These are phyloP conservation scores for Chaetomium cochliodes DNA, from an alignment of 495 filamentous ascomycete species.

Conservation along the genomic window DNA sequence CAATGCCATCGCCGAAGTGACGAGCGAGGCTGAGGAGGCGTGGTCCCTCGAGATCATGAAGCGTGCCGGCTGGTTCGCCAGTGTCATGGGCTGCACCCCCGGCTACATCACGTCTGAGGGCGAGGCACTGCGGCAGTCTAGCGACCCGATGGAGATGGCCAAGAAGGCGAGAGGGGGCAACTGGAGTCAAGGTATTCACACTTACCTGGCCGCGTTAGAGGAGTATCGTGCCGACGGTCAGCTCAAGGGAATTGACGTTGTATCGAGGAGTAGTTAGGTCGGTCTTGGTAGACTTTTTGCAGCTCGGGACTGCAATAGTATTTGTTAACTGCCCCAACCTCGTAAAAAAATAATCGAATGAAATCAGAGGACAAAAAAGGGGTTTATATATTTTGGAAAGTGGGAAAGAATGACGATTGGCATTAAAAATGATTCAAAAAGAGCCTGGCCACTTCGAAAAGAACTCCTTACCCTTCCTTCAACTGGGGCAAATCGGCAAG, in stretches of 20 bases:
- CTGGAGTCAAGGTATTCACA: slow-evolving; percentile 31
- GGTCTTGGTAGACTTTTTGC: background rate
- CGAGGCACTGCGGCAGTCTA: slow-evolving; percentile 20
- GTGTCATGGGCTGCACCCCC: slow-evolving; percentile 53
- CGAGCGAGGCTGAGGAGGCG: slow-evolving; percentile 43
- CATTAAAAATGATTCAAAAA: too few relatives aligned
- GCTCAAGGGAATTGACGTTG: slow-evolving; percentile 29
- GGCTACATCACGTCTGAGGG: slow-evolving; percentile 56
- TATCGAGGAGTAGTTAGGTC: background rate
- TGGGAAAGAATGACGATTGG: too few relatives aligned
- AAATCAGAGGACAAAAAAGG: too few relatives aligned
- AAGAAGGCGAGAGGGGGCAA: slow-evolving; percentile 31
- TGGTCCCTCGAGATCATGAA: slow-evolving; percentile 48
- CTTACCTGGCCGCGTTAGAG: slow-evolving; percentile 31
- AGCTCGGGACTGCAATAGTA: too few relatives aligned
- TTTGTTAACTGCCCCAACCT: too few relatives aligned
- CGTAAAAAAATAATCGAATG: too few relatives aligned
- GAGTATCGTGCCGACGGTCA: slow-evolving; percentile 39
- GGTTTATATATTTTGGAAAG: too few relatives aligned
- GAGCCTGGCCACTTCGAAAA: too few relatives aligned
- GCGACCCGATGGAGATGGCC: slow-evolving; percentile 33
- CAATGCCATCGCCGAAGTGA: slow-evolving; percentile 44
- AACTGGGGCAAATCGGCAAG: too few relatives aligned
- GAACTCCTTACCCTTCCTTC: too few relatives aligned
- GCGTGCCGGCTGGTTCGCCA: slow-evolving; percentile 41